A percentile compares a stretch with the other conserved stretches of the same genome.
These are phyloP conservation scores for Komagataea norvegica DNA, from an alignment of 1,139 yeast genomes.

Conservation along the genomic window DNA sequence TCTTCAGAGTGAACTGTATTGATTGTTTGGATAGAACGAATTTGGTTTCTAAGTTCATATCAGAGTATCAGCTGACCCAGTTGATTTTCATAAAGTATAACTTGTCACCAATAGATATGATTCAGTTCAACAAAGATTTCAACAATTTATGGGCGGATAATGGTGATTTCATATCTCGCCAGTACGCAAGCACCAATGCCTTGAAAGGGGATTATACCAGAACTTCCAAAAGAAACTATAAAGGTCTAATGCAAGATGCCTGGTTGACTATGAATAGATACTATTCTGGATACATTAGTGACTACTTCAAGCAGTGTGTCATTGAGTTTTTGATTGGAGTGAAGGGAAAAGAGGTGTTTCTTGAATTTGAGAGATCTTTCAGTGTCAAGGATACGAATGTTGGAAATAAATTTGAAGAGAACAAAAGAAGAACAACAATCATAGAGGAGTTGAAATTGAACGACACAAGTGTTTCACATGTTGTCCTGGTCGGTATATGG, in stretches of 20 bases:
- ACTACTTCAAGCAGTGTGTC: conserved; percentile 38
- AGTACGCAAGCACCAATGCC: conserved; percentile 41
- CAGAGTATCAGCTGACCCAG: conserved; percentile 27
- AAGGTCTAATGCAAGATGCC: conserved; percentile 39
- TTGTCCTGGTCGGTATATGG: conserved; percentile 24
- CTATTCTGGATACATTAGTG: conserved; percentile 37
- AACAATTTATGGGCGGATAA: conserved; percentile 41
- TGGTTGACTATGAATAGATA: conserved; percentile 36
- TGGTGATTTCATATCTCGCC: conserved; percentile 40
- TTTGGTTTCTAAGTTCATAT: conserved; percentile 34
- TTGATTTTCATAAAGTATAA: conserved; percentile 26
- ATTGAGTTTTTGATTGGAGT: conserved; percentile 37
- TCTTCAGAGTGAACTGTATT: conserved; percentile 37
- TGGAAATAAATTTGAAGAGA: conserved; percentile 24
- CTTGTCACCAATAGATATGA: conserved; percentile 17
- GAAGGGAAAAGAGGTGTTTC: conserved; percentile 31
- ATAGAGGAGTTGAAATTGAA: conserved; percentile 75
- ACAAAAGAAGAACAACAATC: conserved; percentile 50
- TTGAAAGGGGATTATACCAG: conserved; percentile 42
- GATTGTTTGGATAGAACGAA: conserved; percentile 43
- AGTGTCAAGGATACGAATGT: conserved; percentile 29
- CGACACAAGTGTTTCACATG: conserved; percentile 48
- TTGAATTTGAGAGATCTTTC: conserved; percentile 35
- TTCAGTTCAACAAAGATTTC: conserved; percentile 23
- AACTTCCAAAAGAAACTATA: conserved; percentile 35